Evolutionary conservation across 2,329 filamentous ascomycete genomes (phyloP), one percentile per base, ranked within the genome.

Genomic region (Diaporthe citri): DNA sequence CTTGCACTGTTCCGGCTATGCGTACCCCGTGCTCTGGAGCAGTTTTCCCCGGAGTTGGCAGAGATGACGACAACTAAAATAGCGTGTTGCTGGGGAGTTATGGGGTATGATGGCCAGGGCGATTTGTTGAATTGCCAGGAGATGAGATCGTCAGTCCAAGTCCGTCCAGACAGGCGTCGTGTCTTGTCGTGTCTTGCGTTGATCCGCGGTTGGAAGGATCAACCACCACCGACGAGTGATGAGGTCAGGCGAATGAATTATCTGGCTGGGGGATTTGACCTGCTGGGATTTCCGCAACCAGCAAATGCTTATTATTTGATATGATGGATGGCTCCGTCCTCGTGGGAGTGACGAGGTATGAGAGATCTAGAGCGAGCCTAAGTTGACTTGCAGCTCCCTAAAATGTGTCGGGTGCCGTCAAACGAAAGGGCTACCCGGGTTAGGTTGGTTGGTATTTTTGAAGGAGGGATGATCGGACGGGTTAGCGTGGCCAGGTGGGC

Each of bases 391-490:
- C 72, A 74, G 75, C 43, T 73, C 60, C 46, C 67, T 48, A 55
- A 52, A 39, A 28, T 60, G 64, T 74, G 59, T 57, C 56, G 70
- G 56, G 46, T 41, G 70, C 57, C 70, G 72, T 76, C 75, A 75
- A 76, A 74, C 60, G 72, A 76, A 76, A 67, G 62, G 46, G 62
- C 62, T 67, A 67, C 62, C 62, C 46, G 75, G 57, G 51, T 76
- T 75, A 74, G 72, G 57, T 71, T 69, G 75, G 72, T 74, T 70
- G 71, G 71, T 56, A 69, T 75, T 75, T 74, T 67, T 67, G 74
- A 71, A 74, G 73, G 75, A 76, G 72, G 72, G 72, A 74, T 72
- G 75, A 76, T 76, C 72, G 72, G 75, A 76, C 67, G 72, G 75
- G 75, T 76, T 76, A 76, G 75, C 75, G 75, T 62, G 62, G 75